Evolutionary conservation across 2,329 filamentous ascomycete species (phyloP).

Genomic region (Alternaria ventricosa): DNA sequence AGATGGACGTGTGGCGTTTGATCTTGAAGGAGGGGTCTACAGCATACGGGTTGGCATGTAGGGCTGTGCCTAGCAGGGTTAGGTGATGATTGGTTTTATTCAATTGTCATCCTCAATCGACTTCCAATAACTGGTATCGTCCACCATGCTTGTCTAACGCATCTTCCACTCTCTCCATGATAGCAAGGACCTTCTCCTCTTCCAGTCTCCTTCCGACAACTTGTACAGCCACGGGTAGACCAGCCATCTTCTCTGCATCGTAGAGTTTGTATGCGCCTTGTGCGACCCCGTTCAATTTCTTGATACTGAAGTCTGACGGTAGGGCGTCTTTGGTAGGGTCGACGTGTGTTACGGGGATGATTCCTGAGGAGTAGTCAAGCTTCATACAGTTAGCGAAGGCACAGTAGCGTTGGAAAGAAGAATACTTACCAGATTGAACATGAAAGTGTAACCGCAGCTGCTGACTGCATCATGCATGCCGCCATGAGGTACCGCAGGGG

Average conservation of each 20-base stretch:
- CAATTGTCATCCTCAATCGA: constrained; percentile 38
- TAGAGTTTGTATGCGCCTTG: constrained; percentile 86
- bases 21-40: neutral
- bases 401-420: neutral
- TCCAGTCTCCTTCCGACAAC: constrained; percentile 79
- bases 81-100: neutral
- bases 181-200: constrained; percentile 84
- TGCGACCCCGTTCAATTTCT: constrained; percentile 77
- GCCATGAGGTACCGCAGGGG: constrained; percentile 83
- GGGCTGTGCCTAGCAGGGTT: neutral
- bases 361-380: constrained; percentile 85
- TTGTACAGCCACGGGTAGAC: constrained; percentile 85
- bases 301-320: constrained; percentile 65
- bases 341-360: constrained; percentile 86
- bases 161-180: constrained; percentile 80
- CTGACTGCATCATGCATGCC: constrained; percentile 86
- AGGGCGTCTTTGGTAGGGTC: constrained; percentile 72
- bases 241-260: constrained; percentile 81
- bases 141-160: constrained; percentile 66
- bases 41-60: neutral
- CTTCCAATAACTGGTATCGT: constrained; percentile 58
- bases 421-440: constrained; percentile 81
- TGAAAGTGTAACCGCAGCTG: constrained; percentile 89
- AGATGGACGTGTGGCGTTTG: neutral
- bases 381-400: constrained; percentile 41